Evolutionary conservation across 495 filamentous ascomycete genomes (phyloP), one percentile per base, ranked within the genome.

Genomic region (Patellaria atrata): DNA sequence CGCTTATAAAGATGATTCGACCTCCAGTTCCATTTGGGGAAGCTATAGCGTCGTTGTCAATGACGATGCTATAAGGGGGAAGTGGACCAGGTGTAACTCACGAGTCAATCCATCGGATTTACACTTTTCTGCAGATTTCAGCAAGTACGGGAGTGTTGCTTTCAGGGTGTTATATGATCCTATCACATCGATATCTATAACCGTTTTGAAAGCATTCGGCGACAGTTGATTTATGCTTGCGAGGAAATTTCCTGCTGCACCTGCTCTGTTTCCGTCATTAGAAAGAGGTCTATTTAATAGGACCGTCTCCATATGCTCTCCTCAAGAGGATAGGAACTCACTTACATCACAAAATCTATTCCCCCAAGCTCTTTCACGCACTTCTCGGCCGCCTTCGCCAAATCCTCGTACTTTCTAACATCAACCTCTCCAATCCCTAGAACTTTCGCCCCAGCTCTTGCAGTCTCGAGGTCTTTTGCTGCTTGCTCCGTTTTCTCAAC

Each of bases 111-210:
- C 56, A 42, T 68, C 64, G 18, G 69, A 60, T 28, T 51, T 57
- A 47, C 76, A 73, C 51, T 72, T 71, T 4, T 54, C 45, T 1
- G 76, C 83, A 1, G 84, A 92, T 49, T 68, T 66, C 15, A 82
- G 48, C 24, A 97, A 68, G 46, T 93, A 65, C 0, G 80, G 77
- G 5, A 94, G 56, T 0, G 81, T 84, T 1, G 89, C 87, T 61
- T 97, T 97, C 44, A 93, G 65, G 5, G 83, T 94, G 58, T 96
- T 91, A 57, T 78, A 97, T 3, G 82, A 89, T 18, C 89, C 89
- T 18, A 94, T 55, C 1, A 93, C 75, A 52, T 97, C 89, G 48
- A 97, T 97, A 28, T 97, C 89, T 43, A 97, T 85, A 25, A 97
- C 89, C 0, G 81, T 65, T 55, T 85, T 93, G 71, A 97, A 94